Percentiles rank a stretch among this genome's conserved stretches.
Evolutionary conservation across 805 yeast genomes (phyloP).

Genomic region (Cyberlindnera lachancei): DNA sequence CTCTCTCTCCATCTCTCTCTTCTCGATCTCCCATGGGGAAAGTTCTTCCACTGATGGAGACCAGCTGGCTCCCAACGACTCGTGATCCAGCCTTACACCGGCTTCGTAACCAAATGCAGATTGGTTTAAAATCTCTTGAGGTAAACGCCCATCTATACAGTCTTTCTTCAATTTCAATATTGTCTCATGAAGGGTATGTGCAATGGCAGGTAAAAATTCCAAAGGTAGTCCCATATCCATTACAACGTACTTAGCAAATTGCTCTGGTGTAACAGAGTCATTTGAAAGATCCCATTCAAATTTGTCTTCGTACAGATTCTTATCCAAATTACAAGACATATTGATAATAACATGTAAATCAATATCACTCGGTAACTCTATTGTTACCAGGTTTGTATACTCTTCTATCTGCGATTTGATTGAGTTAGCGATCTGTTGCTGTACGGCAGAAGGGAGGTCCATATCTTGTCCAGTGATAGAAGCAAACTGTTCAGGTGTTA

Average conservation of each 20-base stretch:
- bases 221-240: slow-evolving; percentile 75
- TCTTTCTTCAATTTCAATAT: slow-evolving; percentile 73
- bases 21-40: slow-evolving; percentile 89
- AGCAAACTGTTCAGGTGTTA: slow-evolving; percentile 89
- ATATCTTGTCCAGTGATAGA: slow-evolving; percentile 72
- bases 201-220: slow-evolving; percentile 85
- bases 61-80: slow-evolving; percentile 75
- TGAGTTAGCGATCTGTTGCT: slow-evolving; percentile 55
- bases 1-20: slow-evolving; percentile 91
- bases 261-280: slow-evolving; percentile 52
- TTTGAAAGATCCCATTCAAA: slow-evolving; percentile 85
- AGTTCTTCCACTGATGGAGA: slow-evolving; percentile 81
- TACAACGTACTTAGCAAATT: slow-evolving; percentile 75
- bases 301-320: slow-evolving; percentile 80
- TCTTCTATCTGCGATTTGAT: slow-evolving; percentile 80
- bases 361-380: slow-evolving; percentile 59
- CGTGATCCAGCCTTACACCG: slow-evolving; percentile 67
- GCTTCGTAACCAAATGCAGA: slow-evolving; percentile 57
- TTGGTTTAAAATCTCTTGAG: slow-evolving; percentile 44
- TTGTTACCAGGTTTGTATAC: slow-evolving; percentile 51
- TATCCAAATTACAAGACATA: slow-evolving; percentile 74
- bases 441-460: slow-evolving; percentile 64
- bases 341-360: slow-evolving; percentile 73
- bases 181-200: slow-evolving; percentile 80
- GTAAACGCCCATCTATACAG: slow-evolving; percentile 60